Evolutionary conservation across 192 early-diverging fungal genomes (phyloP), one percentile per base, ranked within the genome.

Genomic region (Coemansia sp.): DNA sequence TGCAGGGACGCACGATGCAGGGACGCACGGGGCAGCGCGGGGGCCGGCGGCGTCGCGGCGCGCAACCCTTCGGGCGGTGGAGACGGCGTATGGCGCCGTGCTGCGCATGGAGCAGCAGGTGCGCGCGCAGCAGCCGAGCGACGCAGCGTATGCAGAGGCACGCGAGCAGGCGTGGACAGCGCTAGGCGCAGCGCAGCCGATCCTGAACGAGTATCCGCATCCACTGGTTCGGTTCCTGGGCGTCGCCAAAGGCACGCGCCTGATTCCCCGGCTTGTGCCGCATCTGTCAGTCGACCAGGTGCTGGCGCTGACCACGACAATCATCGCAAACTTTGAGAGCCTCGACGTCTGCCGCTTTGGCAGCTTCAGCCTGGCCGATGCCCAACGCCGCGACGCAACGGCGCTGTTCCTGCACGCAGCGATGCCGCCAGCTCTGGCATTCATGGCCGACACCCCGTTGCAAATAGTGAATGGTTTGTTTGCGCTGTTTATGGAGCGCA

Each of bases 351-450:
- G 89, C 58, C 69, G 79, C 2, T 70, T 77, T 22, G 74, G 67
- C 22, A 67, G 70, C 54, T 71, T 67, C 27, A 67, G 71, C 59
- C 72, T 70, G 23, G 58, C 57, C 17, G 60, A 56, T 21, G 54
- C 60, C 29, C 51, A 62, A 53, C 72, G 78, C 27, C 78, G 73
- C 60, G 88, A 93, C 53, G 87, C 90, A 66, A 86, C 90, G 38
- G 93, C 94, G 55, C 59, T 94, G 50, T 98, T 98, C 60, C 86
- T 97, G 86, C 86, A 90, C 58, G 86, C 87, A 5, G 88, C 94
- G n/a, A 84, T 97, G 38, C 97, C 97, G 8, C 86, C 91, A 7
- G 68, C 95, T 9, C 85, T 94, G 21, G 83, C 81, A 6, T 88
- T 95, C 57, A 74, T 97, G 24, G 81, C 89, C 1, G 95, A 98